Conservation (phyloP, 306 rosid genomes). For the Medicago truncatula region DNA sequence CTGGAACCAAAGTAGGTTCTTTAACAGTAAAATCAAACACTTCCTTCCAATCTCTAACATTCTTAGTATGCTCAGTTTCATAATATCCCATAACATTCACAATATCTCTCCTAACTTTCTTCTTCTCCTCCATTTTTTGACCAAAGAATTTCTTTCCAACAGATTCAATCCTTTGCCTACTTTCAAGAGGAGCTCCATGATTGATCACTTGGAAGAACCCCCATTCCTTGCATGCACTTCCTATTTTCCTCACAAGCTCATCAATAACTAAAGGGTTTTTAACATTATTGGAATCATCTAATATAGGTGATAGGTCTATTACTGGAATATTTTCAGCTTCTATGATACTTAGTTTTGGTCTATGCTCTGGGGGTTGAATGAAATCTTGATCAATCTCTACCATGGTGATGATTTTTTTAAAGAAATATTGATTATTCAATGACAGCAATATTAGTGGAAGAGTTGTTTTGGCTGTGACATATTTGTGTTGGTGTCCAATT, state of each 20-base stretch:
- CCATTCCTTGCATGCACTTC: slow-evolving; percentile 47
- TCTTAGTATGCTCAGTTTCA: slow-evolving; percentile 63
- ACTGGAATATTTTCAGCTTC: slow-evolving; percentile 57
- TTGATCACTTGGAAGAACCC: slow-evolving; percentile 52
- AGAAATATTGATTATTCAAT: neutral
- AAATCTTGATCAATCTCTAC: slow-evolving; percentile 52
- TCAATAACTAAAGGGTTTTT: slow-evolving; percentile 25
- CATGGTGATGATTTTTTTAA: slow-evolving; percentile 4
- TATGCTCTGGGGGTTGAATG: slow-evolving; percentile 59
- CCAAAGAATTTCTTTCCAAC: slow-evolving; percentile 58
- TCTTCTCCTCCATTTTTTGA: slow-evolving; percentile 63
- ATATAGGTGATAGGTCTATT: slow-evolving; percentile 44
- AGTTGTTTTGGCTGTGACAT: neutral
- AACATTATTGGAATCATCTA: neutral
- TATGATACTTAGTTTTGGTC: slow-evolving; percentile 47
- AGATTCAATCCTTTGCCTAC: slow-evolving; percentile 36
- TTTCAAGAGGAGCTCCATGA: slow-evolving; percentile 53
- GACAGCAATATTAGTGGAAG: neutral
- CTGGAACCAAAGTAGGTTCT: slow-evolving; percentile 56
- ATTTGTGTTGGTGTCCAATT: neutral
- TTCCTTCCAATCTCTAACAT: slow-evolving; percentile 77
- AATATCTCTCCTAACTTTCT: slow-evolving; percentile 51
- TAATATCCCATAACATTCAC: slow-evolving; percentile 36
- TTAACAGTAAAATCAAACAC: slow-evolving; percentile 55
- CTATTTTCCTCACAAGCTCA: slow-evolving; percentile 38